Percentiles rank a stretch among this genome's conserved stretches.
These are phyloP conservation scores for Neospermospora avenae DNA, from an alignment of 2,329 filamentous ascomycete genomes.

Conservation along the genomic window DNA sequence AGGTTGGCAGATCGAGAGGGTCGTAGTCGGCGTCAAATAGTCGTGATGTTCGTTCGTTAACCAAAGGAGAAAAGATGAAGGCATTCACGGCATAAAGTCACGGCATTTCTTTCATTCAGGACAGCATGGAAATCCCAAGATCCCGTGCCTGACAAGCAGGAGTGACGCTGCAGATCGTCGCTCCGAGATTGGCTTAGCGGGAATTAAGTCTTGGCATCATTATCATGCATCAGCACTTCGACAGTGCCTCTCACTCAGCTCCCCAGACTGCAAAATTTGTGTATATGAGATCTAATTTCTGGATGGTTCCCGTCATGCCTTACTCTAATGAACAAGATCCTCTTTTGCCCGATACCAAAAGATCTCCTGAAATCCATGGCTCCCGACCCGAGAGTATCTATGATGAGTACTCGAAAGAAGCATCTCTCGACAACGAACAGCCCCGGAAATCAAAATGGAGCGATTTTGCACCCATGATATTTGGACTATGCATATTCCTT, in stretches of 20 bases:
- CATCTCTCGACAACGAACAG: background rate
- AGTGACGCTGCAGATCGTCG: conserved; percentile 8
- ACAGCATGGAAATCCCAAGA: conserved; percentile 7
- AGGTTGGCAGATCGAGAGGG: background rate
- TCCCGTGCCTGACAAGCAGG: background rate
- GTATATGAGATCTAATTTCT: background rate
- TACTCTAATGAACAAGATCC: conserved; percentile 31
- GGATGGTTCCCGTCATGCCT: conserved; percentile 16
- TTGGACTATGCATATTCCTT: conserved; percentile 18
- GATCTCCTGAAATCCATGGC: conserved; percentile 31
- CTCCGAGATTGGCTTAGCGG: conserved; percentile 7
- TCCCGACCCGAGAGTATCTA: conserved; percentile 27
- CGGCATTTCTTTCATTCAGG: conserved; percentile 2
- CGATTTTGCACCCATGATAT: conserved; percentile 8
- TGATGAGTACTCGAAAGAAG: conserved; percentile 2
- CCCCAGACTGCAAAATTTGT: background rate
- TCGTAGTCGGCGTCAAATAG: background rate
- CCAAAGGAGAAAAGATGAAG: conserved; percentile 19
- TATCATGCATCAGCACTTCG: background rate
- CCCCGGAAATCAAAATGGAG: background rate
- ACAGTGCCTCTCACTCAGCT: too few relatives aligned
- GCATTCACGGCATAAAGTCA: conserved; percentile 18
- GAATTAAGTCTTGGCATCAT: background rate
- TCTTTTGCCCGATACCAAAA: conserved; percentile 28
- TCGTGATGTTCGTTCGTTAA: background rate